A percentile compares a stretch with the other conserved stretches of the same genome.
phyloP scores from a whole-genome alignment of 768 basidiomycete species.

The Clitopilus passeckerianus region DNA sequence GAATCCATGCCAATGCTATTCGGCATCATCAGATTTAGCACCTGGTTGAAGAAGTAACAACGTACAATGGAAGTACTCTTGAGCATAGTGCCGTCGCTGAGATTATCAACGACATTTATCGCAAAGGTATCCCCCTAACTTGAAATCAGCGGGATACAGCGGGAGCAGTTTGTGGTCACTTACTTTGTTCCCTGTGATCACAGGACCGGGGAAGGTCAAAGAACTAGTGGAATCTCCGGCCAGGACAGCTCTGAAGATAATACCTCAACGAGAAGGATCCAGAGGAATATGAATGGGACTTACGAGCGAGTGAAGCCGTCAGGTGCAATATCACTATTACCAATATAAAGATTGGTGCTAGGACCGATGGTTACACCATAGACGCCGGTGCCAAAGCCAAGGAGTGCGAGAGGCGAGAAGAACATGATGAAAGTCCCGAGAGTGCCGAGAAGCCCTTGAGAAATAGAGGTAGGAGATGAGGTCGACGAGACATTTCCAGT shows the following conservation, averaged over 20 bases:
- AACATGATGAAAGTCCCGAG: neutral
- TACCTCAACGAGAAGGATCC: no score
- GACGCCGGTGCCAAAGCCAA: neutral
- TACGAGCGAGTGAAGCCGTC: slow-evolving; percentile 1
- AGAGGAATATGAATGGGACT: neutral
- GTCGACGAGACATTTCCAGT: neutral
- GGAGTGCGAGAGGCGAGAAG: neutral
- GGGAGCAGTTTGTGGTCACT: neutral
- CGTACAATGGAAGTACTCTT: neutral
- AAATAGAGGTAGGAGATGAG: neutral
- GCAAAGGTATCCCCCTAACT: neutral
- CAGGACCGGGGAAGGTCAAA: slow-evolving; percentile 8
- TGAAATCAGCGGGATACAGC: neutral
- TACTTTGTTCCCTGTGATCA: slow-evolving; percentile 12
- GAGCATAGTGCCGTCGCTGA: neutral
- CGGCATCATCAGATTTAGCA: no score
- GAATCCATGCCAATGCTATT: slow-evolving; percentile 26
- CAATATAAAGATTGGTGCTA: neutral
- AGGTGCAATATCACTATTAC: neutral
- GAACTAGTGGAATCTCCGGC: slow-evolving; percentile 5
- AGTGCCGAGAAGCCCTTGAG: neutral
- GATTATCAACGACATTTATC: neutral
- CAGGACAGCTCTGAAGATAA: slow-evolving; percentile 9
- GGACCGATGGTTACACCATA: neutral
- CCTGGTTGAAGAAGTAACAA: neutral